These are phyloP conservation scores for Amphibolis antarctica DNA, from an alignment of 106 monocot genomes.

Conservation along the genomic window DNA sequence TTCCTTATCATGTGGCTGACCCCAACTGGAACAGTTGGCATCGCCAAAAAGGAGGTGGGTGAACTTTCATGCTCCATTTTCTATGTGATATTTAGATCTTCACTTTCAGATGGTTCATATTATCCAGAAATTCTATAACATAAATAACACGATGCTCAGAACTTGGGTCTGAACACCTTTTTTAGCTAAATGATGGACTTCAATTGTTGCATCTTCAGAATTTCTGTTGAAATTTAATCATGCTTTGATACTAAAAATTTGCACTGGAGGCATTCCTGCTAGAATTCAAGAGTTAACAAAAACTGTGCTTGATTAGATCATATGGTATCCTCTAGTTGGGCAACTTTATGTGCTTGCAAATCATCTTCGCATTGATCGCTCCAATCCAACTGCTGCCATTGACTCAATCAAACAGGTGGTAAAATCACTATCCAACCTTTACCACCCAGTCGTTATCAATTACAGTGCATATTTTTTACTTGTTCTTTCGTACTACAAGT, in stretches of 20 bases:
- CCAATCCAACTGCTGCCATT: slow-evolving; percentile 45
- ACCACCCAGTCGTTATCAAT: neutral
- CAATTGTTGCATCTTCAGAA: too few species aligned
- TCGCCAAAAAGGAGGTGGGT: slow-evolving; percentile 61
- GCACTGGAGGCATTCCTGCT: too few species aligned
- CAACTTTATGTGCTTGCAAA: slow-evolving; percentile 63
- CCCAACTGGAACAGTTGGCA: slow-evolving; percentile 54
- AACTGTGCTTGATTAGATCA: slow-evolving; percentile 27
- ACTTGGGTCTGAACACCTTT: too few species aligned
- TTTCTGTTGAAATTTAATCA: too few species aligned
- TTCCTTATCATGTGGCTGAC: slow-evolving; percentile 56
- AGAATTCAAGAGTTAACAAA: neutral
- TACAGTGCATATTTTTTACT: too few species aligned
- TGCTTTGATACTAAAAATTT: too few species aligned
- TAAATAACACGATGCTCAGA: too few species aligned
- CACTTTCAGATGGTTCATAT: too few species aligned
- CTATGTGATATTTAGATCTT: neutral
- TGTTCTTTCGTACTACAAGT: neutral
- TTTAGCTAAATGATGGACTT: too few species aligned
- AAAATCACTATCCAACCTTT: neutral
- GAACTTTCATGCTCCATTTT: neutral
- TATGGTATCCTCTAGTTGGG: slow-evolving; percentile 62
- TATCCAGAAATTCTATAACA: too few species aligned
- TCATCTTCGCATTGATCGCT: slow-evolving; percentile 63
- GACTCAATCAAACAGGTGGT: slow-evolving; percentile 46